These are phyloP conservation scores for Candida peoriensis DNA, from an alignment of 805 yeast species.

Conservation along the genomic window DNA sequence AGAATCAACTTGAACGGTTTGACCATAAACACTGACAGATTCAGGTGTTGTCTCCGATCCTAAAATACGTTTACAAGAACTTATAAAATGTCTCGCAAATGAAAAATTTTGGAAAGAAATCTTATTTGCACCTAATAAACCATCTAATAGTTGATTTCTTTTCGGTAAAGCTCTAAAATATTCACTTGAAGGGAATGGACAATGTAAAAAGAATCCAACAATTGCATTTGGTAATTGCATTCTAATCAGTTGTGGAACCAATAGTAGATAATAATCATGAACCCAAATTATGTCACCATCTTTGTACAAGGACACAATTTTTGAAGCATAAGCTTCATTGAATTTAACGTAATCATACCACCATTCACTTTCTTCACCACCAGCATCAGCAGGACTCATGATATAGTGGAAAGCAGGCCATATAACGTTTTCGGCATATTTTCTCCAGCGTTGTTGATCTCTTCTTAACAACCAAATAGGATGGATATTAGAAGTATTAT, in stretches of 20 bases:
- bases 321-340: conserved; percentile 86
- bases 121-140: conserved; percentile 85
- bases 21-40: conserved; percentile 68
- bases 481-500: conserved; percentile 51
- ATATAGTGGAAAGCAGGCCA: conserved; percentile 98
- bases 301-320: conserved; percentile 62
- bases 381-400: conserved; percentile 68
- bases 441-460: conserved; percentile 80
- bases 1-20: conserved; percentile 65
- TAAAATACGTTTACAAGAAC: conserved; percentile 81
- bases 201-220: conserved; percentile 88
- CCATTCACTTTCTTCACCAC: conserved; percentile 70
- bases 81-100: conserved; percentile 85
- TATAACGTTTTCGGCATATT: conserved; percentile 80
- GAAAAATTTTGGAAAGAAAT: conserved; percentile 83
- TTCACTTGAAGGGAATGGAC: conserved; percentile 95
- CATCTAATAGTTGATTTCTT: conserved; percentile 77
- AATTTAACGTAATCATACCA: conserved; percentile 83
- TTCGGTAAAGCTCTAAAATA: conserved; percentile 86
- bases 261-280: conserved; percentile 87
- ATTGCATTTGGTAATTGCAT: conserved; percentile 73
- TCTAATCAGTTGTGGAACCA: conserved; percentile 82
- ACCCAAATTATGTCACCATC: conserved; percentile 94
- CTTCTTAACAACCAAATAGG: conserved; percentile 87
- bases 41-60: conserved; percentile 57